Base-by-base conservation (phyloP, 805 yeast genomes). In the Myxozyma monticola region DNA sequence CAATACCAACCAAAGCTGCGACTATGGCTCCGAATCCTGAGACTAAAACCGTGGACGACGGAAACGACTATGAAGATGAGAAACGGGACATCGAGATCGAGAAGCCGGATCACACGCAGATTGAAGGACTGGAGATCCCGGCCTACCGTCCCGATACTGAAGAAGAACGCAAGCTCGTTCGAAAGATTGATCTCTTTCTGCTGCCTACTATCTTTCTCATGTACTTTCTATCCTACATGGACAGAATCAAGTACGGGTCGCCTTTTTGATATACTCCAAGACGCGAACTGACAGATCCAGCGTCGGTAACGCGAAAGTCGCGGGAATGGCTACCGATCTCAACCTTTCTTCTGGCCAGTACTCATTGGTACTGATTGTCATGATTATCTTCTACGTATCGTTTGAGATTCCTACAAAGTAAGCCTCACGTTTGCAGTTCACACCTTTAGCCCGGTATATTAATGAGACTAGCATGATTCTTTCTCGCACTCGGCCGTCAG, bases 371-470 rank as follows among this genome's bases (percentile, higher is more conserved):
- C 74, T 79, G 48, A 73, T 81, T n/a, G 70, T 79, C 37, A 63
- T 75, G 33, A 75, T 72, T 62, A 73, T 77, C 54, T 78, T 78
- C 35, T 76, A 76, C 56, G 75, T 76, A 50, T 59, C 70, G 45
- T 72, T 73, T 68, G 78, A 76, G 61, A 68, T 76, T 40, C 80
- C 80, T n/a, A n/a, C n/a, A n/a, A n/a, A n/a, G n/a, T n/a, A n/a
- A n/a, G n/a, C n/a, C n/a, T n/a, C n/a, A n/a, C n/a, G n/a, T n/a
- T n/a, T n/a, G n/a, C n/a, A n/a, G n/a, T n/a, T n/a, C n/a, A n/a
- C n/a, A n/a, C n/a, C n/a, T n/a, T n/a, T n/a, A n/a, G n/a, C n/a
- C n/a, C n/a, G n/a, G n/a, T n/a, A n/a, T n/a, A n/a, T n/a, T n/a
- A n/a, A 17, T 69, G n/a, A n/a, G n/a, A n/a, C 77, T 25, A 76